phyloP scores from a whole-genome alignment of 2,329 filamentous ascomycete genomes.

The Penicillium sp. region DNA sequence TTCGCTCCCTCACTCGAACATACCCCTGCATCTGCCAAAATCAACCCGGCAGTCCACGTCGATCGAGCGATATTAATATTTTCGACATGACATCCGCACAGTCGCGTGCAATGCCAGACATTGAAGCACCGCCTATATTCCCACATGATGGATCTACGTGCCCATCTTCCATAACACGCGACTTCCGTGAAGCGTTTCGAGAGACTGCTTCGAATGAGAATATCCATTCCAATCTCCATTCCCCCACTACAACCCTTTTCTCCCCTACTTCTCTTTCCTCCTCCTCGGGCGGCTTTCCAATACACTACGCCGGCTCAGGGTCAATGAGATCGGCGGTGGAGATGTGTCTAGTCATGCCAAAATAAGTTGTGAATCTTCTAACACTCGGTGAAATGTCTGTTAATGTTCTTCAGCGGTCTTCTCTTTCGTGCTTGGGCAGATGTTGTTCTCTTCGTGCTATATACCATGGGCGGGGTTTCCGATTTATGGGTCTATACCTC shows the following conservation, averaged over 20 bases:
- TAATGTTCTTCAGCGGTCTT: neutral
- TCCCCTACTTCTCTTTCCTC: neutral
- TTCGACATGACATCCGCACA: conserved; percentile 7
- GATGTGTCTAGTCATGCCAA: conserved; percentile 2
- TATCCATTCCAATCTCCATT: neutral
- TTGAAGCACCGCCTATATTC: conserved; percentile 1
- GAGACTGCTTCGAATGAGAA: conserved; percentile 11
- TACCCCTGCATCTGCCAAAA: conserved; percentile 11
- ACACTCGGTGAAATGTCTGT: neutral
- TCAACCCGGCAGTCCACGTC: neutral
- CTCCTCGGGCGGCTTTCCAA: neutral
- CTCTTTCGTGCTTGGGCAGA: neutral
- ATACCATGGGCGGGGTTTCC: neutral
- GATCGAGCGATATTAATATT: conserved; percentile 14
- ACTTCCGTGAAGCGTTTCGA: conserved; percentile 17
- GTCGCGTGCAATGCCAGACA: neutral
- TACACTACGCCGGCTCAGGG: neutral
- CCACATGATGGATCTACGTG: neutral
- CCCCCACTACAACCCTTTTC: neutral
- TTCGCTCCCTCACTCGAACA: conserved; percentile 29
- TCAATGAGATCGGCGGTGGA: conserved; percentile 12
- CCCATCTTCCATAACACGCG: conserved; percentile 4
- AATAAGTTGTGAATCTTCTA: neutral
- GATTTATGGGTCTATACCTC: neutral
- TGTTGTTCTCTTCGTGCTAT: neutral